Conservation (phyloP, 768 basidiomycete species). For the Lentinula edodes region DNA sequence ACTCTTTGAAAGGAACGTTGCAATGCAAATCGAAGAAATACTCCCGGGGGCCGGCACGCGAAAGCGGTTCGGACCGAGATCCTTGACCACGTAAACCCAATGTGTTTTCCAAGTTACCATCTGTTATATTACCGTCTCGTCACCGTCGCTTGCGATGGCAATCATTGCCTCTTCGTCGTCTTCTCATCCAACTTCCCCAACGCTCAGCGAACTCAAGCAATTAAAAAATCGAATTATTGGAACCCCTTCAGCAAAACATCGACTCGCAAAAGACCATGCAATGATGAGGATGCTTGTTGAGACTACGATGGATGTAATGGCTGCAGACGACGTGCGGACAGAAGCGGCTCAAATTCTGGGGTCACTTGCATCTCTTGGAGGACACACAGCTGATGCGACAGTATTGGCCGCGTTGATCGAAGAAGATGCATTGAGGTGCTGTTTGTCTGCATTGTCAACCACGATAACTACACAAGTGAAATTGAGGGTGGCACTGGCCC, state of each 20-base stretch:
- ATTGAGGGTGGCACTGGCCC: constrained; percentile 53
- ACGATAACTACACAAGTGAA: constrained; percentile 7
- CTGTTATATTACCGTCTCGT: background rate
- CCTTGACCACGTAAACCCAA: background rate
- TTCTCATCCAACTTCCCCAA: background rate
- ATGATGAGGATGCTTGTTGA: constrained; percentile 50
- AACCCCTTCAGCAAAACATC: constrained; percentile 66
- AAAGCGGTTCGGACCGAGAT: background rate
- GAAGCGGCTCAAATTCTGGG: constrained; percentile 75
- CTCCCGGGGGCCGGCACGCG: no score
- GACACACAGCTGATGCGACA: constrained; percentile 56
- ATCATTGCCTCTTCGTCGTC: background rate
- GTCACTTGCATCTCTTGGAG: constrained; percentile 47
- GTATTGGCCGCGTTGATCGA: constrained; percentile 49
- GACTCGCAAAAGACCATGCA: constrained; percentile 48
- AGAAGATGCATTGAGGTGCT: constrained; percentile 51
- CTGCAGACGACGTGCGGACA: constrained; percentile 49
- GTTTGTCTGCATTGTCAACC: constrained; percentile 56
- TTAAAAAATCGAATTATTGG: constrained; percentile 77
- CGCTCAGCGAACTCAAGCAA: constrained; percentile 42
- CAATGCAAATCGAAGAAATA: no score
- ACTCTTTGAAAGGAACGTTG: no score
- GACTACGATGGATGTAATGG: constrained; percentile 19
- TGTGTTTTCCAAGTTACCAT: background rate
- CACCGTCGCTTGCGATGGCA: background rate